Percentiles rank a stretch among this genome's conserved stretches.
These are phyloP conservation scores for Helianthus tuberosus DNA, from an alignment of 129 eudicot genomes.

Conservation along the genomic window DNA sequence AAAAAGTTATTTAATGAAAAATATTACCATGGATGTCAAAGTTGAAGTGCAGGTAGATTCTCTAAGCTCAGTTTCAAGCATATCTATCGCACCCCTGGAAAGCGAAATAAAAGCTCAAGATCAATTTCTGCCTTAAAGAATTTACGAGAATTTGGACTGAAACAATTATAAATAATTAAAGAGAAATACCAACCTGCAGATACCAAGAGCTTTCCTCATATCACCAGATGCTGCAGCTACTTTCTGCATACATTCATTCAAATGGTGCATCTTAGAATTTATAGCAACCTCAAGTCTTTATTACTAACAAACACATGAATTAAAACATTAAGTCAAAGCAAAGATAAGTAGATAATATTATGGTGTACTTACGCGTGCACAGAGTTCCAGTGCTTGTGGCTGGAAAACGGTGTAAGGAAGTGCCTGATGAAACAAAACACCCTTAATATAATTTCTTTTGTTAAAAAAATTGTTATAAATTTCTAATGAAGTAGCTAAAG, in stretches of 20 bases:
- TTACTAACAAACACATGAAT: neutral
- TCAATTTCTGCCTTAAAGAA: constrained; percentile 1
- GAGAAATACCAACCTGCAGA: constrained; percentile 73
- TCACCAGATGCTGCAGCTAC: constrained; percentile 99
- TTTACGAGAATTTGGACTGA: neutral
- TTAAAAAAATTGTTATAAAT: neutral
- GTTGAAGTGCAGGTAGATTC: constrained; percentile 40
- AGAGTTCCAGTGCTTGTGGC: constrained; percentile 93
- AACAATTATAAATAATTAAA: neutral
- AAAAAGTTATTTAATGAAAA: constrained; percentile 10
- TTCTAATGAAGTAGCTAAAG: constrained; percentile 14
- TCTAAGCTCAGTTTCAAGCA: constrained; percentile 68
- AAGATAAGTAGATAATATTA: constrained; percentile 13
- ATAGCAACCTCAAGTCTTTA: neutral
- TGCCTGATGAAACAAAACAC: constrained; percentile 49
- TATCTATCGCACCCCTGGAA: constrained; percentile 94
- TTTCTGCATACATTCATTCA: constrained; percentile 58
- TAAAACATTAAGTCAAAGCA: neutral
- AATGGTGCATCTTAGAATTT: neutral
- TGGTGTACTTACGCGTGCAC: constrained; percentile 79
- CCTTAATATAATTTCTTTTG: neutral
- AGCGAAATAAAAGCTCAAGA: constrained; percentile 4
- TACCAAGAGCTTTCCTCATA: constrained; percentile 94
- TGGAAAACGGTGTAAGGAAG: constrained; percentile 79
- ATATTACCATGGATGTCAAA: constrained; percentile 34